Evolutionary conservation across 2,329 filamentous ascomycete species (phyloP), one percentile per base, ranked within the genome.

Genomic region (Neoscytalidium dimidiatum): DNA sequence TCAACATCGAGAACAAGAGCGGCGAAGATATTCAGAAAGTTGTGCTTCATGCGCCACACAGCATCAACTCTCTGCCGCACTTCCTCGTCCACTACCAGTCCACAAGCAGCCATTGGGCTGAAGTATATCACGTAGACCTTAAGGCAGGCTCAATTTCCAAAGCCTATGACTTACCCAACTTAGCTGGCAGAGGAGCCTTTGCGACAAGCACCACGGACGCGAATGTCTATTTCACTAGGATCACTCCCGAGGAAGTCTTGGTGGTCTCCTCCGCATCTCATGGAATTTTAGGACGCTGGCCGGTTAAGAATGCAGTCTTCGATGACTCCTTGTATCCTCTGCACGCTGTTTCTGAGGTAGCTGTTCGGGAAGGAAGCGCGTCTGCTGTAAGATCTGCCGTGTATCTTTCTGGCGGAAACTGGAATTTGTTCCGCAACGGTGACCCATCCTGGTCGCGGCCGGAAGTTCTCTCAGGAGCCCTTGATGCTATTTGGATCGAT

Each of bases 211-310:
- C 88, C 2, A 85, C 87, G 44, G 90, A 89, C 66, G 88, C 90
- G 21, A 94, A 95, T 71, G 90, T 97, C 7, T 97, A 92, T 80
- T 97, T 98, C 75, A 94, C 91, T 2, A 88, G 94, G 66, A 83
- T 95, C 67, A 93, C 92, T 0, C 82, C 88, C 35, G 87, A 90
- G 8, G 92, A 96, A 72, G 83, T 92, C 2, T 82, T 85, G 31
- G 82, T 97, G 28, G 84, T 92, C 5, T 92, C 92, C 1, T 96
- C 93, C 0, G 83, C 83, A 29, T 95, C 92, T 0, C 87, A 94
- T 69, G 88, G 85, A n/a, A 80, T 93, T 43, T 82, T 97, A 33
- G 90, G 88, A 14, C 86, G 88, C 62, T 97, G 92, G 92, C 78
- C 85, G 2, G 75, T 90, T 28, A 85, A 86, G 66, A 71, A 72